Base-by-base conservation (phyloP, 371 early-diverging fungal species). In the Paramicrosporidium saccamoebae region DNA sequence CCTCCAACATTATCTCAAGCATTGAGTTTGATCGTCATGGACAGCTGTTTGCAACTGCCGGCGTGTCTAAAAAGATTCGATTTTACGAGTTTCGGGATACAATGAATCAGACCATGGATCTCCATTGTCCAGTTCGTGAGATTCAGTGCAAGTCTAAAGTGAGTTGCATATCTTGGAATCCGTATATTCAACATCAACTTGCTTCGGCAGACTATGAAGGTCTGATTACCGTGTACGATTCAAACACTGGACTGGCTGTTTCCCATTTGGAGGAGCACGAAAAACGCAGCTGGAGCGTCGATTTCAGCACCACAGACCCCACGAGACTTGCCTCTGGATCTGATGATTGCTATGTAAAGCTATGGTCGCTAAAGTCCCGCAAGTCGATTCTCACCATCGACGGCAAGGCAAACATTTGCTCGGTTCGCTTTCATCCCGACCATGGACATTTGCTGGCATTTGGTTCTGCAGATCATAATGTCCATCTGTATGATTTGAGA, bases 21-120 rank as follows among this genome's bases (percentile, higher is more conserved):
- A 72, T 86, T 21, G 81, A 74, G 28, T 81, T 81, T 49, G 75
- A 78, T 37, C 48, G 61, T 14, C 81, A 86, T 29, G 67, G 73
- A 24, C 67, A 72, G 32, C 61, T 58, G 27, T 77, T 86, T 53
- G 86, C 81, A 1, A 61, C 68, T 0, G 81, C 73, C 11, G 82
- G 86, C n/a, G 78, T 81, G 1, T 64, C 68, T 10, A 61, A 60
- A 22, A 73, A 71, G 25, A 77, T 86, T 42, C 75, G 74, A 38
- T 51, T 84, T 5, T 84, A 55, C 36, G 23, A 27, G 14, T 25
- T n/a, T 6, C 11, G 17, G 15, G 25, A 14, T 18, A 18, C n/a
- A n/a, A 18, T n/a, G 7, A n/a, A 18, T 18, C 18, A 18, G 18
- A 7, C 7, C 18, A 7, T 18, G 18, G 18, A 18, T 18, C 37